Evolutionary conservation across 805 yeast species (phyloP).

Genomic region (Ogataea paradorogensis): DNA sequence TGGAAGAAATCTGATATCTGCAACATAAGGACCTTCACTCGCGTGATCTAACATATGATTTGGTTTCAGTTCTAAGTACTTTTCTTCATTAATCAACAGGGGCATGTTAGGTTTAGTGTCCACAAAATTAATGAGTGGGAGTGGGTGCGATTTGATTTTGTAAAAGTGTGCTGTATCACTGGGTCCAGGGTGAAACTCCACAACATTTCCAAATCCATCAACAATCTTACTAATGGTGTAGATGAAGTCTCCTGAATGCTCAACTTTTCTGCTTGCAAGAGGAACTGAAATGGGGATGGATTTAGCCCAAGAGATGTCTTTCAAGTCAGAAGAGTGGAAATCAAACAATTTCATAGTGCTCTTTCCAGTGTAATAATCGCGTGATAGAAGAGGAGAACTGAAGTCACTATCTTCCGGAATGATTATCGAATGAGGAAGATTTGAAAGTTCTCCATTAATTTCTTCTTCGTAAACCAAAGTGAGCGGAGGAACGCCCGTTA

Average conservation of each 20-base stretch:
- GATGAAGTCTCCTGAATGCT: slow-evolving; percentile 49
- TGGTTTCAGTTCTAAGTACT: slow-evolving; percentile 30
- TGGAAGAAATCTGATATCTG: slow-evolving; percentile 34
- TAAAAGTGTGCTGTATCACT: slow-evolving; percentile 38
- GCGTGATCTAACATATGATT: slow-evolving; percentile 24
- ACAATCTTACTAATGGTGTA: slow-evolving; percentile 56
- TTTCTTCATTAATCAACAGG: slow-evolving; percentile 31
- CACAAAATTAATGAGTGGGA: slow-evolving; percentile 49
- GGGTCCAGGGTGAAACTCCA: slow-evolving; percentile 40
- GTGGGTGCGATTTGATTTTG: slow-evolving; percentile 50
- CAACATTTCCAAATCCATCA: slow-evolving; percentile 65
- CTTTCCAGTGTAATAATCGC: slow-evolving; percentile 27
- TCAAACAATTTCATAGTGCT: slow-evolving; percentile 17
- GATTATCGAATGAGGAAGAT: slow-evolving; percentile 28
- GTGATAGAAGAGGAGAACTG: slow-evolving; percentile 46
- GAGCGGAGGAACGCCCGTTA: slow-evolving; percentile 78
- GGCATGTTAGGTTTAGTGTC: slow-evolving; percentile 34
- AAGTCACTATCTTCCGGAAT: slow-evolving; percentile 46
- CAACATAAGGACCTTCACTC: slow-evolving; percentile 48
- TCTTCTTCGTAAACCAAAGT: slow-evolving; percentile 53
- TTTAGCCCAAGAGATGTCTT: slow-evolving; percentile 38
- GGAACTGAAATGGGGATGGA: slow-evolving; percentile 28
- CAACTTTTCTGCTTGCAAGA: slow-evolving; percentile 25
- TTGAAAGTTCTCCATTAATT: slow-evolving; percentile 31
- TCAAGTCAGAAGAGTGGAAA: slow-evolving; percentile 34